Conservation (phyloP, 805 yeast genomes). For the Cyberlindnera suaveolens region DNA sequence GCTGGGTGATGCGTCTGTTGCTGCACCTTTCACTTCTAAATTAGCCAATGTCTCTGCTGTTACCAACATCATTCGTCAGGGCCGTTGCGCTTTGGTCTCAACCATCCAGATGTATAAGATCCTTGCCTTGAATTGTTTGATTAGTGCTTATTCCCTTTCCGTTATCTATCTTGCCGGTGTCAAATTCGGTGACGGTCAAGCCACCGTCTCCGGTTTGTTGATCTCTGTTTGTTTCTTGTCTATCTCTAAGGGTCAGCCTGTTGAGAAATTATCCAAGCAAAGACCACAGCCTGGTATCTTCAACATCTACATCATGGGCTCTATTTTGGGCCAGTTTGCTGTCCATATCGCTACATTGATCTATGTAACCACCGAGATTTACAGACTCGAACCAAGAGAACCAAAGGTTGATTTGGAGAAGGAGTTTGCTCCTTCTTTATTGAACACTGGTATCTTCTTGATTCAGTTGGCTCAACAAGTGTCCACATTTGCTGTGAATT, state of each 20-base stretch:
- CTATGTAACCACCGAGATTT: constrained; percentile 78
- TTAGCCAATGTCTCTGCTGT: constrained; percentile 88
- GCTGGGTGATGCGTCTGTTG: constrained; percentile 97
- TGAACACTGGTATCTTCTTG: constrained; percentile 94
- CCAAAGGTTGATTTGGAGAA: constrained; percentile 87
- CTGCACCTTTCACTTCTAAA: constrained; percentile 97
- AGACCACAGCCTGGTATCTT: constrained; percentile 98
- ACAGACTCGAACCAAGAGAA: constrained; percentile 86
- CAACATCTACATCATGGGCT: constrained; percentile 94
- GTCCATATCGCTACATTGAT: constrained; percentile 80
- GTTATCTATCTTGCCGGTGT: constrained; percentile 95
- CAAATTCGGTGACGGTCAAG: constrained; percentile 96
- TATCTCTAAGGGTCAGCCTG: constrained; percentile 88
- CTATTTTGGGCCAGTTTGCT: constrained; percentile 93
- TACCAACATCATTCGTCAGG: constrained; percentile 91
- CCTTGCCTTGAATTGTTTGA: constrained; percentile 91
- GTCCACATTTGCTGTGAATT: constrained; percentile 95
- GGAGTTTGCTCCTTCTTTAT: constrained; percentile 78
- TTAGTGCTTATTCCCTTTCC: constrained; percentile 91
- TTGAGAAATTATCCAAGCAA: constrained; percentile 81
- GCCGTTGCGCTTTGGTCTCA: constrained; percentile 94
- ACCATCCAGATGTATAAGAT: constrained; percentile 99
- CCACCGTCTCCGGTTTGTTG: constrained; percentile 91
- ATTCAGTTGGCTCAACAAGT: constrained; percentile 94
- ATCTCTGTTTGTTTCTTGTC: constrained; percentile 92